Evolutionary conservation across 768 basidiomycete species (phyloP).

Genomic region (Melanogaster broomeanus): DNA sequence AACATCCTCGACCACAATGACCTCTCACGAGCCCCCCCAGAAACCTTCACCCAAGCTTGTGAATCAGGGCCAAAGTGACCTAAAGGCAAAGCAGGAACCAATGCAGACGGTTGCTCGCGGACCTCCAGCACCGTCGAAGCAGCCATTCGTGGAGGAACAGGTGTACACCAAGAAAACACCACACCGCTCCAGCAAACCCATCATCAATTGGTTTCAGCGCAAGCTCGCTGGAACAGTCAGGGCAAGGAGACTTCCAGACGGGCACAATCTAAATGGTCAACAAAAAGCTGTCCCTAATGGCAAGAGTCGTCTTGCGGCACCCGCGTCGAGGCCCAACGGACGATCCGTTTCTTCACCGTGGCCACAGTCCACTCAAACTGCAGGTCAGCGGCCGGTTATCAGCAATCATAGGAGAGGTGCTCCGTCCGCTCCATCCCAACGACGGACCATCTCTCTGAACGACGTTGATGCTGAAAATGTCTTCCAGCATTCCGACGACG

Average conservation of each 20-base stretch:
- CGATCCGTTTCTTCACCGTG: conserved; percentile 32
- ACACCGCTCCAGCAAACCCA: conserved; percentile 77
- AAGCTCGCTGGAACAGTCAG: conserved; percentile 75
- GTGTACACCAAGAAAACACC: conserved; percentile 57
- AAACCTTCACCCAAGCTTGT: conserved; percentile 15
- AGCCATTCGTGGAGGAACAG: conserved; percentile 34
- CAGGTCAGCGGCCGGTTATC: conserved; percentile 28
- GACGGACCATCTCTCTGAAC: conserved; percentile 67
- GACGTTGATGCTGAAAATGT: conserved; percentile 52
- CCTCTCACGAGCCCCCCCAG: conserved; percentile 13
- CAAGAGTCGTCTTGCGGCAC: conserved; percentile 15
- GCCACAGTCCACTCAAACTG: conserved; percentile 17
- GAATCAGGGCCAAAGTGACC: not conserved
- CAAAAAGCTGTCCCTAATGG: conserved; percentile 12
- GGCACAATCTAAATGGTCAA: conserved; percentile 12
- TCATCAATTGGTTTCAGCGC: conserved; percentile 89
- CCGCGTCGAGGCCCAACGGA: conserved; percentile 23
- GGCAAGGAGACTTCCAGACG: conserved; percentile 49
- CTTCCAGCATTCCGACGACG: conserved; percentile 37
- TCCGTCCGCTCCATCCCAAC: conserved; percentile 33
- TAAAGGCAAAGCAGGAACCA: conserved; percentile 17
- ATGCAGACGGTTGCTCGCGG: conserved; percentile 16
- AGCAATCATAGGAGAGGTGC: conserved; percentile 18
- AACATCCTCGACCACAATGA: conserved; percentile 11
- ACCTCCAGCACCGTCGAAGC: conserved; percentile 20